phyloP scores from a whole-genome alignment of 2,329 filamentous ascomycete genomes.

The Teratosphaeria destructans region DNA sequence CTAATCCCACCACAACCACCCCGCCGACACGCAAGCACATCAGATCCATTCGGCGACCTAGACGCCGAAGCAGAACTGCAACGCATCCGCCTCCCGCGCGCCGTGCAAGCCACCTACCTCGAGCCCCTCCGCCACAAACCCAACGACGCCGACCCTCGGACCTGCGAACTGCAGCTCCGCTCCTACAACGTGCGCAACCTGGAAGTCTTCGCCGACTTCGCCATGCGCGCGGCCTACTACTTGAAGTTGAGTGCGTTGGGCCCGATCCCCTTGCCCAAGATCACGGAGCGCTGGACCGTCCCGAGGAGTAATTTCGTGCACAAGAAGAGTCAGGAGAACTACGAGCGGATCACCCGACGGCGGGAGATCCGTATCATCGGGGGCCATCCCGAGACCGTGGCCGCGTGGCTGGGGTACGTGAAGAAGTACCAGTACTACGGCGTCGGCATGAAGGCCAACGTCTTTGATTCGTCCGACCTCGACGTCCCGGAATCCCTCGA shows the following conservation, averaged over 20 bases:
- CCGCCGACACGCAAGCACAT: background rate
- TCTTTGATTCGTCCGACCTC: conserved; percentile 70
- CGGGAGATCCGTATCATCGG: conserved; percentile 88
- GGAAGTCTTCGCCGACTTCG: conserved; percentile 91
- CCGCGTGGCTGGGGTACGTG: conserved; percentile 85
- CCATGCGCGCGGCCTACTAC: conserved; percentile 88
- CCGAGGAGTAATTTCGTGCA: conserved; percentile 81
- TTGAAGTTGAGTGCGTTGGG: conserved; percentile 76
- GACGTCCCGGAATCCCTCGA: conserved; percentile 25
- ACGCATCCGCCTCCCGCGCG: conserved; percentile 55
- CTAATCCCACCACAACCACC: background rate
- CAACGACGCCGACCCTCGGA: conserved; percentile 48
- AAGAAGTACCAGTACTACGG: conserved; percentile 88
- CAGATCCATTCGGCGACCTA: background rate
- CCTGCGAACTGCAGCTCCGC: conserved; percentile 84
- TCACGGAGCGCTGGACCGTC: conserved; percentile 90
- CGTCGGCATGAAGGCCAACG: conserved; percentile 98
- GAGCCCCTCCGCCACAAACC: conserved; percentile 68
- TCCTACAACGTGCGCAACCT: conserved; percentile 85
- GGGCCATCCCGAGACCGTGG: conserved; percentile 76
- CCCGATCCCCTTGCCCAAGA: conserved; percentile 73
- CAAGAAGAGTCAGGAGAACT: conserved; percentile 98
- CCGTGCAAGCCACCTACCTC: conserved; percentile 77
- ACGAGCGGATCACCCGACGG: conserved; percentile 78
- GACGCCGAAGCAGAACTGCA: conserved; percentile 17